Percentiles rank a stretch among this genome's conserved stretches.
Evolutionary conservation across 768 basidiomycete species (phyloP).

Genomic region (Mycena sanguinolenta): DNA sequence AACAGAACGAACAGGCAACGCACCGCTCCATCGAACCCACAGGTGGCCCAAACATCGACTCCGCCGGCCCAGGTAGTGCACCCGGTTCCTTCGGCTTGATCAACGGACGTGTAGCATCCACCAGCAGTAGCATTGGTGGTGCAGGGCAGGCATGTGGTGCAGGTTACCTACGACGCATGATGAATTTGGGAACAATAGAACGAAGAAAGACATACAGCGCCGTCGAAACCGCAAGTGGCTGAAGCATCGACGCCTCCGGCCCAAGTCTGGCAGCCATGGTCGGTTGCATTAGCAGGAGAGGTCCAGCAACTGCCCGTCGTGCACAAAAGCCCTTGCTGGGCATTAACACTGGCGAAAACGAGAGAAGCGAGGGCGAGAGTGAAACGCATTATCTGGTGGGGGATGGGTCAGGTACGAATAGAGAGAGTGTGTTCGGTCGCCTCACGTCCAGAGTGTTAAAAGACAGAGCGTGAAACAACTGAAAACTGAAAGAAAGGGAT

Average conservation of each 20-base stretch:
- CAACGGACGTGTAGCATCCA: conserved; percentile 23
- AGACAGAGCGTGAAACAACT: too few species aligned
- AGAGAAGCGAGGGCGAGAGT: conserved; percentile 16
- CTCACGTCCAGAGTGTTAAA: too few species aligned
- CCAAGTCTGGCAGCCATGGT: conserved; percentile 15
- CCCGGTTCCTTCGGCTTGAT: conserved; percentile 8
- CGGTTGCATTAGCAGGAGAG: conserved; percentile 24
- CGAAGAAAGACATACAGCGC: conserved; percentile 20
- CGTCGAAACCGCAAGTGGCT: conserved; percentile 18
- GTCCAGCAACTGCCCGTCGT: conserved; percentile 12
- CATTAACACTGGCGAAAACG: conserved; percentile 5
- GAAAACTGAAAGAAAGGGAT: too few species aligned
- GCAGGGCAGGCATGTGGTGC: conserved; percentile 24
- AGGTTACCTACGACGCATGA: conserved; percentile 14
- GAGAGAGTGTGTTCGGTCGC: too few species aligned
- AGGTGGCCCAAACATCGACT: conserved; percentile 8
- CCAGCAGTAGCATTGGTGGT: background rate
- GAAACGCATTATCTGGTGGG: conserved; percentile 10
- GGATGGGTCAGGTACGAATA: too few species aligned
- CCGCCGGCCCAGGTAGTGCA: conserved; percentile 15
- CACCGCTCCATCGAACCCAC: conserved; percentile 27
- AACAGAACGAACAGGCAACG: background rate
- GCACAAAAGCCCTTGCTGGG: conserved; percentile 18
- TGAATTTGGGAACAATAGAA: background rate
- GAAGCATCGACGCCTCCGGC: conserved; percentile 23